Percentiles rank a stretch among this genome's conserved stretches.
These are phyloP conservation scores for Musa schizocarpa DNA, from an alignment of 176 grass and related monocot species.

Conservation along the genomic window DNA sequence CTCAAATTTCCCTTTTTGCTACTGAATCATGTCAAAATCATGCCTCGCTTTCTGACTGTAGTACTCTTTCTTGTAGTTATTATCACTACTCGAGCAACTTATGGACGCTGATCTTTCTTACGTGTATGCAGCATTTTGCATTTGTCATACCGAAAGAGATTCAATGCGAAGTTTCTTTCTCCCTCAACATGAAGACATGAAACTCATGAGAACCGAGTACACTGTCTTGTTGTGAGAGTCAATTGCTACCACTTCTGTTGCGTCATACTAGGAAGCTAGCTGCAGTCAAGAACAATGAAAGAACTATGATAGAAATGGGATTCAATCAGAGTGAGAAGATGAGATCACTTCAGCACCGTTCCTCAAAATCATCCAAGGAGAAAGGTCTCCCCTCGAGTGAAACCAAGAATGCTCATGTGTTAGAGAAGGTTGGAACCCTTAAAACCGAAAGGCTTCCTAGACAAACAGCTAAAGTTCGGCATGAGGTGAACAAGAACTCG, in stretches of 20 bases:
- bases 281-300: background rate
- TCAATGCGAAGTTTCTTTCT: background rate
- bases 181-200: background rate
- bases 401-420: constrained; percentile 38
- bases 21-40: background rate
- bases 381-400: constrained; percentile 20
- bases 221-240: background rate
- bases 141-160: background rate
- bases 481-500: constrained; percentile 14
- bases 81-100: background rate
- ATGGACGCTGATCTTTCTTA: background rate
- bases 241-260: background rate
- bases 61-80: too few species aligned
- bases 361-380: constrained; percentile 32
- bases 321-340: constrained; percentile 24
- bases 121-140: background rate
- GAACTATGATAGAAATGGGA: background rate
- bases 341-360: constrained; percentile 28
- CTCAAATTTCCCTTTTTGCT: background rate
- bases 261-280: background rate
- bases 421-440: constrained; percentile 44
- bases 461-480: background rate
- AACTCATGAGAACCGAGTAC: background rate
- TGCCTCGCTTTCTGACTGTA: too few species aligned
- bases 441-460: constrained; percentile 25